Evolutionary conservation across 2,329 filamentous ascomycete genomes (phyloP), one percentile per base, ranked within the genome.

Genomic region (Davidsoniella neocaledoniae): DNA sequence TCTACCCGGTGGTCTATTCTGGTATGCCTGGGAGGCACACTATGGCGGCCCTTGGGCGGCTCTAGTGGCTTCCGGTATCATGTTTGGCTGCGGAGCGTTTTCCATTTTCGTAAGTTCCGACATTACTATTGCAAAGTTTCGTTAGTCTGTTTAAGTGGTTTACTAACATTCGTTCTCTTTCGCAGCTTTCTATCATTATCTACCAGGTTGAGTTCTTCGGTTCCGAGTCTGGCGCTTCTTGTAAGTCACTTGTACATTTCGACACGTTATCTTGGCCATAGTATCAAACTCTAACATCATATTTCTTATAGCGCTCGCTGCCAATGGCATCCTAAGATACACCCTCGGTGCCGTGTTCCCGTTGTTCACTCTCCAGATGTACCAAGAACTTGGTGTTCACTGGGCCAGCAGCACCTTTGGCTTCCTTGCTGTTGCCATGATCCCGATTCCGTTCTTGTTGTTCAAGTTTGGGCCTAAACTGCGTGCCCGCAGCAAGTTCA

Each of bases 71-170:
- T 70, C 73, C 3, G 71, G 75, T 6, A 62, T 77, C 2, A 64
- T 71, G 0, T 79, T 80, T 56, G 72, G 72, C 0, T 77, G 72
- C 68, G 76, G 76, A 1, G 79, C 78, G 55, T 60, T 79, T 1
- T 74, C 69, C 53, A 63, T 81, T 2, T 80, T 80, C 55, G 67
- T 77, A 54, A 66, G 49, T 51, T 16, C 21, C 21, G 19, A 26
- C 10, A 23, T 25, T 8, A 3, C 12, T 14, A 12, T 14, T 43
- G 23, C 42, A 16, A 12, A 33, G 29, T 12, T 17, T 12, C 3
- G 9, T 41, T 33, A 8, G 26, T 12, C 26, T 9, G 26, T 33
- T 41, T 3, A 41, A 16, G 12, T 14, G 12, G 10, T 2, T 17
- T n/a, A 46, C 44, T 46, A 39, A 61, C 60, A 39, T 23, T 19